Conservation (phyloP, 2,329 filamentous ascomycete genomes). For the Escovopsis sp. region DNA sequence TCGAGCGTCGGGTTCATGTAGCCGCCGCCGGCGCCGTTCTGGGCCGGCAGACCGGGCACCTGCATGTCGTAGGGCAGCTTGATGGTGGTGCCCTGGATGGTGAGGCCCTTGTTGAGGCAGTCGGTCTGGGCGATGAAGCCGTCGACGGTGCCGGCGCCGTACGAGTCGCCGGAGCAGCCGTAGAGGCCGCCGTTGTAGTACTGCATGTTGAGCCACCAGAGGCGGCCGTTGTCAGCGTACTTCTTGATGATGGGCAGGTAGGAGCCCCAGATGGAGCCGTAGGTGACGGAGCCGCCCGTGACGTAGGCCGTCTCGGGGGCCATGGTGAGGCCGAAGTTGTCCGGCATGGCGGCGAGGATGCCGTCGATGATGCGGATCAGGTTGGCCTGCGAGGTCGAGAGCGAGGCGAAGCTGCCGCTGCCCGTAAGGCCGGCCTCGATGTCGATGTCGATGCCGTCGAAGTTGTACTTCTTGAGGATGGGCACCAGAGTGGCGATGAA, state of each 20-base stretch:
- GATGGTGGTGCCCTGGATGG: constrained; percentile 18
- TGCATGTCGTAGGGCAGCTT: constrained; percentile 20
- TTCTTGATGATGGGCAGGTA: constrained; percentile 24
- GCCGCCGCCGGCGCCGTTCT: constrained; percentile 18
- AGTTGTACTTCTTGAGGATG: constrained; percentile 21
- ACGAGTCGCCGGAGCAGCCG: constrained; percentile 19
- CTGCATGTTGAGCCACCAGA: constrained; percentile 24
- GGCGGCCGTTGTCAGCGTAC: constrained; percentile 20
- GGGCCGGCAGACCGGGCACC: constrained; percentile 21
- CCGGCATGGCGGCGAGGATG: constrained; percentile 33
- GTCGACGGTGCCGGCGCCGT: constrained; percentile 16
- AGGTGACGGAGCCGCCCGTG: constrained; percentile 17
- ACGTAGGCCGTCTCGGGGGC: constrained; percentile 23
- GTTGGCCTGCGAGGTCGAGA: constrained; percentile 20
- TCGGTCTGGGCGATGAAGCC: constrained; percentile 22
- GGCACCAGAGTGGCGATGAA: constrained; percentile 21
- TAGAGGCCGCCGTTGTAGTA: constrained; percentile 25
- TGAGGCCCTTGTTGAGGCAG: constrained; percentile 19
- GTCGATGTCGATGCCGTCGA: constrained; percentile 23
- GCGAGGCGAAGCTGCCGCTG: constrained; percentile 15
- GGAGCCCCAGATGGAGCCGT: constrained; percentile 21
- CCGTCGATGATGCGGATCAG: constrained; percentile 22
- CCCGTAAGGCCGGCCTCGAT: constrained; percentile 18
- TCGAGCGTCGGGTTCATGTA: constrained; percentile 19
- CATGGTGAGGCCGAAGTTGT: constrained; percentile 42